Base-by-base conservation (phyloP, 208 protist species). In the Trypanosoma scelopori region DNA sequence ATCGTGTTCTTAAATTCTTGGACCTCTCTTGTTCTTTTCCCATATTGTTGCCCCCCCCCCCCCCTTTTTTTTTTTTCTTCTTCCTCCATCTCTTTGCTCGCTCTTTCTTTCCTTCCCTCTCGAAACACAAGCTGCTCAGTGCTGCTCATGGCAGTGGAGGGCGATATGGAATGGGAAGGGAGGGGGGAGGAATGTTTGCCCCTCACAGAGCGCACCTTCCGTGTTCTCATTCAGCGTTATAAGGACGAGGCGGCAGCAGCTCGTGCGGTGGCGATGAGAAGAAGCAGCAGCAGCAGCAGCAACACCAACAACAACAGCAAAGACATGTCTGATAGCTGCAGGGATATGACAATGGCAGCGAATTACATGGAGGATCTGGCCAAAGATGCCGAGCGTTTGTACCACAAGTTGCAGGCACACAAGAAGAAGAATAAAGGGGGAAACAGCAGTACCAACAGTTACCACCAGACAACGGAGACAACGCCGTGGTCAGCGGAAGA, bases 291-390 rank as follows among this genome's bases (percentile, higher is more conserved):
- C 32, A 37, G 32, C 9, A 37, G 32, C 32, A 37, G 23, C 42
- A 30, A 69, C 25, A 3, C n/a, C 42, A 52, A 11, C 9, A 37
- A 37, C 32, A 37, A 9, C 9, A 37, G 32, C 32, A 37, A 35
- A 53, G 43, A 69, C 25, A 3, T 20, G 11, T 22, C 35, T 1
- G 27, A 23, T 30, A 65, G 20, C 28, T 22, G 22, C 16, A 23
- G 23, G 18, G 62, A 69, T 23, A 45, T 69, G 22, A 5, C 42
- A n/a, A 4, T 60, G 28, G 41, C 45, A 28, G 63, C 63, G n/a
- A 50, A 60, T n/a, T 61, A 53, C 43, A 53, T 69, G 22, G 63
- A 69, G n/a, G 63, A 69, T 25, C 53, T 69, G 13, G 37, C 52
- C 22, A 41, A 20, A 1, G 63, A 69, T 43, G 52, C 63, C 11